Base-by-base conservation (phyloP, 192 early-diverging fungal genomes). In the Glomus cerebriforme region DNA sequence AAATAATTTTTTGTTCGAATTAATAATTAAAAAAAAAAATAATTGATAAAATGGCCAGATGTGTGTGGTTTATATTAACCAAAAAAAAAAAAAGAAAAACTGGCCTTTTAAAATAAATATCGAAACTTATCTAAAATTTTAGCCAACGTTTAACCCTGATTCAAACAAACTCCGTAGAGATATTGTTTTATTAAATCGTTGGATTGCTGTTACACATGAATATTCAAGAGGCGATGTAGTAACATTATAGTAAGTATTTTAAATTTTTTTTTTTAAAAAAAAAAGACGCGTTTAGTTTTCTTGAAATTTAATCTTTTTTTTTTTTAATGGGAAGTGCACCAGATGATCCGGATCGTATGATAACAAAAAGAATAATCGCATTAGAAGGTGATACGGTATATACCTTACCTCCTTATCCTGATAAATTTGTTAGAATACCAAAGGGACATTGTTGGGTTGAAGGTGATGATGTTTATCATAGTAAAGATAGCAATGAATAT, bases 361-460 rank as follows among this genome's bases (percentile, higher is more conserved):
- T 98, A 19, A 89, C 93, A 29, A 98, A 98, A 84, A 92, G 96
- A 34, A 91, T 98, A 70, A 87, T 96, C 32, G 96, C 92, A 2
- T 58, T 96, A 68, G 91, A 90, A 35, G 94, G 95, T 29, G 96
- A 98, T 81, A 87, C 87, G 7, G 88, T 94, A 15, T 80, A 85
- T 43, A 89, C 91, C 39, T 63, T 85, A 54, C 59, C 78, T 29
- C 85, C 86, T 1, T 82, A 85, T 59, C 83, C 83, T 54, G 81
- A 87, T 9, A 62, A 62, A 27, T 80, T 87, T 83, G 79, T 95
- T 8, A 84, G 85, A 59, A 83, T 96, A 15, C 95, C 95, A 34
- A 82, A 81, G 76, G 95, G 95, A 12, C 91, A 96, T 76, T 93
- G 91, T 80, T 96, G 95, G 95, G 85, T 95, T 59, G 95, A 96